These are phyloP conservation scores for Gossypium schwendimanii DNA, from an alignment of 441 rosid species.

Conservation along the genomic window DNA sequence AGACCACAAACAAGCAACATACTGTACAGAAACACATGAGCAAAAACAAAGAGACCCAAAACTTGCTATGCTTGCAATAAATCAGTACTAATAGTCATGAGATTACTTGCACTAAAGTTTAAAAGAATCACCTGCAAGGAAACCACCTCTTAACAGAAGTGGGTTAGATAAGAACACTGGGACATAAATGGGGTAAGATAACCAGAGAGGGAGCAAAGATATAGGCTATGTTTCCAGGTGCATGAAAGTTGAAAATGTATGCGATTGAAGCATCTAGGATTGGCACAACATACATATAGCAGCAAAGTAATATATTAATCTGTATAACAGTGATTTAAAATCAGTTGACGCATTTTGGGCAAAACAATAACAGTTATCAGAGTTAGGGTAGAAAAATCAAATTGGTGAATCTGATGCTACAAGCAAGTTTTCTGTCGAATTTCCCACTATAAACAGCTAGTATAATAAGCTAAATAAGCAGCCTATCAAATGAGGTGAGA, in stretches of 20 bases:
- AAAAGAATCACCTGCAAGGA: neutral
- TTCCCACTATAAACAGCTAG: neutral
- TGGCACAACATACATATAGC: neutral
- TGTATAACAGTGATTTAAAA: neutral
- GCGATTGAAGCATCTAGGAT: neutral
- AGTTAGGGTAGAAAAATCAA: neutral
- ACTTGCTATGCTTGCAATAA: neutral
- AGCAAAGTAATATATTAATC: neutral
- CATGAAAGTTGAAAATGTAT: neutral
- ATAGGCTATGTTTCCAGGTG: neutral
- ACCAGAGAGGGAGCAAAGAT: neutral
- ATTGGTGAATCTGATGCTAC: neutral
- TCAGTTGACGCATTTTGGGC: neutral
- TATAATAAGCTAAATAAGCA: neutral
- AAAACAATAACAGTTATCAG: no score
- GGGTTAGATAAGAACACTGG: neutral
- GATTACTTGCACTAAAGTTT: neutral
- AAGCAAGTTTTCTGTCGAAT: neutral
- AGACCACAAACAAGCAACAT: neutral
- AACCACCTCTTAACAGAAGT: neutral
- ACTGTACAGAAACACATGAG: neutral
- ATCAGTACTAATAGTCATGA: neutral
- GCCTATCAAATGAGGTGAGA: neutral
- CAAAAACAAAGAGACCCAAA: conserved; percentile 1
- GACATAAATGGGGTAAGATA: neutral